Evolutionary conservation across 306 rosid species (phyloP).

Genomic region (Cucurbita pepo): DNA sequence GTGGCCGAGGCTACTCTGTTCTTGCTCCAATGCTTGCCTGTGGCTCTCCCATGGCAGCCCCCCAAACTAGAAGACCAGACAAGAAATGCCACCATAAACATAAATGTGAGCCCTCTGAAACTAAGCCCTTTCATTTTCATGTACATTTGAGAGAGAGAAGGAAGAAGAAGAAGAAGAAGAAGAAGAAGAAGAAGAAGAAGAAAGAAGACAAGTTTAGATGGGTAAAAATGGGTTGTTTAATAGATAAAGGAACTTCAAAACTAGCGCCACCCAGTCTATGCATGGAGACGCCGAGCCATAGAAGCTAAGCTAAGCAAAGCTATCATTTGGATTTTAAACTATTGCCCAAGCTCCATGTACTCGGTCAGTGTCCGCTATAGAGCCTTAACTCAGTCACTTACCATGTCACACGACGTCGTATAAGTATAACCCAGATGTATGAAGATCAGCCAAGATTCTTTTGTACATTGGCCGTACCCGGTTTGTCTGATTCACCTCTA

Average conservation of each 20-base stretch:
- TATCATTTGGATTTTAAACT: neutral
- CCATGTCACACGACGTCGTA: neutral
- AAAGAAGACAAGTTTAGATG: neutral
- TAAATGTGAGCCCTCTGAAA: constrained; percentile 37
- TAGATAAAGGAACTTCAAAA: neutral
- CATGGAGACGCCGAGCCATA: neutral
- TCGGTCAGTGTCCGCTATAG: neutral
- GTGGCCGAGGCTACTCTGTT: constrained; percentile 31
- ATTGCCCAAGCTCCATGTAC: neutral
- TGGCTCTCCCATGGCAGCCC: constrained; percentile 58
- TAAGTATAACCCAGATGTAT: neutral
- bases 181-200: neutral
- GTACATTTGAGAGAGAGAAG: neutral
- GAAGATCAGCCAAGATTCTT: constrained; percentile 1
- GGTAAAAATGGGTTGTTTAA: neutral
- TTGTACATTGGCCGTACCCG: constrained; percentile 3
- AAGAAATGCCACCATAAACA: constrained; percentile 32
- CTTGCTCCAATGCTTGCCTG: constrained; percentile 71
- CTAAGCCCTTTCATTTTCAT: constrained; percentile 48
- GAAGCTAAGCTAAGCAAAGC: neutral
- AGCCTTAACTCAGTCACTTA: neutral
- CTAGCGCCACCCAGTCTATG: neutral
- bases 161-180: neutral
- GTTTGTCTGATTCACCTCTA: neutral
- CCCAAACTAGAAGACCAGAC: constrained; percentile 71